Evolutionary conservation across 805 yeast genomes (phyloP).

Genomic region (Wickerhamiella occidentalis): DNA sequence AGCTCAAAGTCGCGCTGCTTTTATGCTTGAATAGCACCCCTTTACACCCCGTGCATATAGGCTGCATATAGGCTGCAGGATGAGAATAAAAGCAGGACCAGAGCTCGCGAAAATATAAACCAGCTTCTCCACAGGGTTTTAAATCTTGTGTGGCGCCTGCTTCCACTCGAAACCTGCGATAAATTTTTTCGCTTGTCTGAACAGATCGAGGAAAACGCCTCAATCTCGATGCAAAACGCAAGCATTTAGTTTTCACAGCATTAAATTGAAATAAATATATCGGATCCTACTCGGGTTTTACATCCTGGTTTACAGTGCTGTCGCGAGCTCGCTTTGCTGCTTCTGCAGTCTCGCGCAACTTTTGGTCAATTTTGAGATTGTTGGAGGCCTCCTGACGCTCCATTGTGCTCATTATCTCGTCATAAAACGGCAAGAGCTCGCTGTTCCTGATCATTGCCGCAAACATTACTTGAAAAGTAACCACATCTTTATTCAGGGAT

Average conservation of each 20-base stretch:
- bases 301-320: background rate
- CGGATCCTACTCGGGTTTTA: background rate
- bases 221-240: no score
- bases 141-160: no score
- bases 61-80: background rate
- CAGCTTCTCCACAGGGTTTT: no score
- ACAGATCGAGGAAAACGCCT: background rate
- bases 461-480: slow-evolving; percentile 22
- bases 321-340: background rate
- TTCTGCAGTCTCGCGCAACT: slow-evolving; percentile 17
- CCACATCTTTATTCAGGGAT: slow-evolving; percentile 19
- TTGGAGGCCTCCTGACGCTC: slow-evolving; percentile 17
- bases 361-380: slow-evolving; percentile 19
- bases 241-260: no score
- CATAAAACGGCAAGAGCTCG: slow-evolving; percentile 13
- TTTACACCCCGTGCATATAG: background rate
- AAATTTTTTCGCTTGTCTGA: background rate
- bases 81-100: background rate
- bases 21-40: slow-evolving; percentile 8
- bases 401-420: slow-evolving; percentile 17
- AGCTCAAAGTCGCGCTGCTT: background rate
- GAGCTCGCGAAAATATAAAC: no score
- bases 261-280: background rate
- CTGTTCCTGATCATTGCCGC: slow-evolving; percentile 18
- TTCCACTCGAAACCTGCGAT: no score